Conservation (phyloP, 2,329 filamentous ascomycete species). For the Fusarium siculi region DNA sequence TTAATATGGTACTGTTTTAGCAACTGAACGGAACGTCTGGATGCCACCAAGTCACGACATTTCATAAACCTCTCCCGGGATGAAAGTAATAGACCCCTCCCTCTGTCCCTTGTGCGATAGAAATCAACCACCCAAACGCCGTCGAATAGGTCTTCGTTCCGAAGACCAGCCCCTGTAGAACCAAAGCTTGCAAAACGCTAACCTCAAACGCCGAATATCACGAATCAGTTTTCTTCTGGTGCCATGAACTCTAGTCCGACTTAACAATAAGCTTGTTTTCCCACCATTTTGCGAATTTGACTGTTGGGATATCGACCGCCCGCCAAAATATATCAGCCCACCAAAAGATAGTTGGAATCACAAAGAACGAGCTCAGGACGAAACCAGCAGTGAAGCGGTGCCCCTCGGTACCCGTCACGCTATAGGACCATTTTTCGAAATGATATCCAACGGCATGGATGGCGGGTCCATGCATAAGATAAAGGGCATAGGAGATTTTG, state of each 20-base stretch:
- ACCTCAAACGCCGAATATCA: conserved; percentile 14
- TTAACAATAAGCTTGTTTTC: conserved; percentile 57
- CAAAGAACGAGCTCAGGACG: conserved; percentile 57
- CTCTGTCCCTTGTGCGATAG: conserved; percentile 8
- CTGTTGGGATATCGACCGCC: conserved; percentile 64
- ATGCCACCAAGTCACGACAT: background rate
- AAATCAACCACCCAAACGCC: conserved; percentile 35
- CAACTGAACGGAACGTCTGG: background rate
- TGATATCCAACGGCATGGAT: conserved; percentile 65
- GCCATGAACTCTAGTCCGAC: conserved; percentile 28
- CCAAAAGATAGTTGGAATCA: conserved; percentile 64
- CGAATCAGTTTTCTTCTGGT: conserved; percentile 5
- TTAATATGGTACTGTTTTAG: background rate
- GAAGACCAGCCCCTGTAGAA: conserved; percentile 4
- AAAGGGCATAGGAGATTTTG: conserved; percentile 69
- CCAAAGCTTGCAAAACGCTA: conserved; percentile 4
- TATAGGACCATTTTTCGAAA: conserved; percentile 60
- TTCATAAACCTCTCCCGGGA: background rate
- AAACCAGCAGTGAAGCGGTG: conserved; percentile 59
- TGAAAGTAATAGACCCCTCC: background rate
- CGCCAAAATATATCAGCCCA: conserved; percentile 67
- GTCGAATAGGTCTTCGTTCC: background rate
- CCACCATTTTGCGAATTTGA: conserved; percentile 66
- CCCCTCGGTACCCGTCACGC: conserved; percentile 59
- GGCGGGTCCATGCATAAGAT: conserved; percentile 69